Base-by-base conservation (phyloP, 352 stramenopile species). In the Phytophthora citricola region DNA sequence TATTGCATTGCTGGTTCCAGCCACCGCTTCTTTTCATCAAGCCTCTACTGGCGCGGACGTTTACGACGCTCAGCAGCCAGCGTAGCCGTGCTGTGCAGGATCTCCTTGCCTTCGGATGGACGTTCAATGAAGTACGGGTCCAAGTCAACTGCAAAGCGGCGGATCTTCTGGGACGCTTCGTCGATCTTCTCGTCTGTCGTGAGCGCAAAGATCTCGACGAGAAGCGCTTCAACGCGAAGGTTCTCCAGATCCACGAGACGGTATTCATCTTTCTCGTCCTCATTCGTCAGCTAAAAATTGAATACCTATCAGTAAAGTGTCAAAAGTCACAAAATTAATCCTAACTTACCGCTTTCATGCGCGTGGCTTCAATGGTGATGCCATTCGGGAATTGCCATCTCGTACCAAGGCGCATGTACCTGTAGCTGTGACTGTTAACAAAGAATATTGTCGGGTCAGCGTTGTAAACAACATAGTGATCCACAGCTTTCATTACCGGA, bases 181-280 rank as follows among this genome's bases (percentile, higher is more conserved):
- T 95, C 87, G 39, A 95, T 93, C 58, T 92, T 91, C 34, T 95
- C 87, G 46, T 95, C 87, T 10, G 84, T 93, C 36, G 87, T 93
- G 34, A 95, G 78, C 27, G 86, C 75, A 22, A 83, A 94, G 20
- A 95, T 90, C 62, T 95, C 87, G n/a, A 95, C 78, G 6, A 95
- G 73, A 5, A 94, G 69, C n/a, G 87, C 87, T 51, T 95, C 87
- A 8, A 95, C 86, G 15, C 84, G 85, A 22, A 95, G 64, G 55
- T 93, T 95, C 52, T 95, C 85, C 14, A 95, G 54, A 50, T 93
- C 87, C 15, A 93, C 87, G 1, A 95, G 70, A n/a, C 85, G 85
- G 41, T 93, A 92, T 39, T 95, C 80, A 52, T 95, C 87, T 27
- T 93, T 90, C 52, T 90, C 81, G 41, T 93, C 87, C 54, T 93